Evolutionary conservation across 768 basidiomycete species (phyloP).

Genomic region (Sistotremastrum suecicum): DNA sequence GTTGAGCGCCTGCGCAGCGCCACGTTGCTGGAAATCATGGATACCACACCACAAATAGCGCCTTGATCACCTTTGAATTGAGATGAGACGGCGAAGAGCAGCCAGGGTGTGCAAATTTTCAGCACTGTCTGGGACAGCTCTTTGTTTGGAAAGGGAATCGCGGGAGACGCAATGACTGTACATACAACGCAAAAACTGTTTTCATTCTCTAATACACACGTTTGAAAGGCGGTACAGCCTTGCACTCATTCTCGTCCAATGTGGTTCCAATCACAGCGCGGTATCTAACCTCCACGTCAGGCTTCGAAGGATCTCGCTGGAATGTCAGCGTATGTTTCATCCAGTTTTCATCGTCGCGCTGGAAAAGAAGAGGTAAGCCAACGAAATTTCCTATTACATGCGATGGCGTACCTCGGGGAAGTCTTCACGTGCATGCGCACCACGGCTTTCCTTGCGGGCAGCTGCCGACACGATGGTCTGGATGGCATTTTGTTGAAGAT

Average conservation of each 20-base stretch:
- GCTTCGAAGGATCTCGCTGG: slow-evolving; percentile 61
- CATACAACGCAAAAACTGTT: too few species aligned
- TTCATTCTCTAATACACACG: slow-evolving; percentile 56
- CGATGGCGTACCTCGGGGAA: slow-evolving; percentile 62
- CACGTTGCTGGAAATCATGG: too few species aligned
- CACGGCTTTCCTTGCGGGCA: slow-evolving; percentile 93
- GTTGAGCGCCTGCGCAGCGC: too few species aligned
- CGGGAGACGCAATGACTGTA: too few species aligned
- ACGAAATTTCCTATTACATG: background rate
- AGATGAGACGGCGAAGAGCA: too few species aligned
- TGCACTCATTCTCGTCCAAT: slow-evolving; percentile 94
- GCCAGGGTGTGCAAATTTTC: too few species aligned
- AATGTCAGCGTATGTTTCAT: slow-evolving; percentile 96
- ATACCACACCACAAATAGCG: too few species aligned
- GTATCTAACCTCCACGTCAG: slow-evolving; percentile 83
- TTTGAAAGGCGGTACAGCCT: slow-evolving; percentile 94
- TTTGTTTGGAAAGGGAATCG: too few species aligned
- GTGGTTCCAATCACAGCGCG: slow-evolving; percentile 75
- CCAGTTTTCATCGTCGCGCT: slow-evolving; percentile 90
- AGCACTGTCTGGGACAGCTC: too few species aligned
- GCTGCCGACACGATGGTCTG: slow-evolving; percentile 91
- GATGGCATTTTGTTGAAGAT: slow-evolving; percentile 86
- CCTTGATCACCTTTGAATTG: too few species aligned
- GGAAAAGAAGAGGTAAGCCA: slow-evolving; percentile 2
- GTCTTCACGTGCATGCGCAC: slow-evolving; percentile 98